phyloP scores from a whole-genome alignment of 257 asterid species.

The Solanum ahanhuiri region DNA sequence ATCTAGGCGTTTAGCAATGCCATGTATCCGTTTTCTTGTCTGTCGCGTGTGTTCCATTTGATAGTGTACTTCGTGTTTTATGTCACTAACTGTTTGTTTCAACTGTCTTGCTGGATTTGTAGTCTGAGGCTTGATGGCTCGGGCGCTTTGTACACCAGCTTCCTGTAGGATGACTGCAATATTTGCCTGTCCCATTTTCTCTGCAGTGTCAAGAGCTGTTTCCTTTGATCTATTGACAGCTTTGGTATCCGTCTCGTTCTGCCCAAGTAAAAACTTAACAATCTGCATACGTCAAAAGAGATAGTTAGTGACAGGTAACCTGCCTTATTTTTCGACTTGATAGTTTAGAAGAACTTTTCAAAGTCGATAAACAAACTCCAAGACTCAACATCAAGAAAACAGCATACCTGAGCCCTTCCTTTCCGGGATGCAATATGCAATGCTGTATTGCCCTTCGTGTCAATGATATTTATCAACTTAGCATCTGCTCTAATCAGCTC shows the following conservation, averaged over 20 bases:
- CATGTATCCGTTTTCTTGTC: conserved; percentile 32
- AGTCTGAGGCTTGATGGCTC: conserved; percentile 19
- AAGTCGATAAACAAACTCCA: background rate
- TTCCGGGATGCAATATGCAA: conserved; percentile 38
- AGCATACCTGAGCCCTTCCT: conserved; percentile 29
- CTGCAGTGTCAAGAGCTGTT: conserved; percentile 32
- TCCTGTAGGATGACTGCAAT: conserved; percentile 18
- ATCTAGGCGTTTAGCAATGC: conserved; percentile 35
- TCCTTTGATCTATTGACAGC: conserved; percentile 30
- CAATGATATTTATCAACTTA: conserved; percentile 20
- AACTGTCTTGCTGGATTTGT: conserved; percentile 29
- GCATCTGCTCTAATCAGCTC: conserved; percentile 22
- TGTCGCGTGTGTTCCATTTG: conserved; percentile 36
- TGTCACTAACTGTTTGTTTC: conserved; percentile 42
- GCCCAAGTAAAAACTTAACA: conserved; percentile 25
- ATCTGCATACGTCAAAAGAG: conserved; percentile 17
- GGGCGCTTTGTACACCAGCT: conserved; percentile 18
- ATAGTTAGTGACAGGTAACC: background rate
- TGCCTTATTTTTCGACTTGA: background rate
- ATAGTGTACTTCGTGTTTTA: conserved; percentile 40
- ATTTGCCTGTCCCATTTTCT: conserved; percentile 22
- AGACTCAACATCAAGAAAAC: background rate
- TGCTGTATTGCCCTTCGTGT: conserved; percentile 31
- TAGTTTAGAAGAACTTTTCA: background rate
- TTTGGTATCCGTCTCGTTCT: conserved; percentile 16